Conservation (phyloP, 2,329 filamentous ascomycete species). For the Stagonosporopsis chrysanthemi region DNA sequence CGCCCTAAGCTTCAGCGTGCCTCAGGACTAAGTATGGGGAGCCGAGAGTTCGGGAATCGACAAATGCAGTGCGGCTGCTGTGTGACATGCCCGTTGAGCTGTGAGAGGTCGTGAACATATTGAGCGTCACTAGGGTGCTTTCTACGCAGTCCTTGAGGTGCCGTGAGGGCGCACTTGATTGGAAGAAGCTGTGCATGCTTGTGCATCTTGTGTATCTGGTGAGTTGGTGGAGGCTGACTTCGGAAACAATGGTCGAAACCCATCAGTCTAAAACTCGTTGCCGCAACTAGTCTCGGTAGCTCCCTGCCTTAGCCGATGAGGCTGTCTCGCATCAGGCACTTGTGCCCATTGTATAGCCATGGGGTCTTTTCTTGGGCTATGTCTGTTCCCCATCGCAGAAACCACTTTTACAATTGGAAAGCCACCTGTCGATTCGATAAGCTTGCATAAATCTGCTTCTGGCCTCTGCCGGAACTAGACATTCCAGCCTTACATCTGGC, state of each 20-base stretch:
- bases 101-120: not conserved
- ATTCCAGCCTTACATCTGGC: not conserved
- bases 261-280: conserved; percentile 5
- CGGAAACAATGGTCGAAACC: conserved; percentile 19
- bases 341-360: not conserved
- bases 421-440: not conserved
- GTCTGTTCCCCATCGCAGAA: not conserved
- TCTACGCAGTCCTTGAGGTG: not conserved
- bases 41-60: conserved; percentile 16
- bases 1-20: conserved; percentile 12
- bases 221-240: conserved; percentile 15
- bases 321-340: not conserved
- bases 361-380: not conserved
- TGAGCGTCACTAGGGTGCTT: not conserved
- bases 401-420: not conserved
- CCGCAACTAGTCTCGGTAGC: conserved; percentile 9
- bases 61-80: conserved; percentile 9
- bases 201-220: conserved; percentile 1
- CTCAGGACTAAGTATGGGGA: conserved; percentile 21
- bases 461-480: not conserved
- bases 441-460: not conserved
- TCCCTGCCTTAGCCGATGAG: not conserved
- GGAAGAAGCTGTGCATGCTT: not conserved
- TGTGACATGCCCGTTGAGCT: conserved; percentile 1
- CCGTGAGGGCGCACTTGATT: not conserved